Evolutionary conservation across 495 filamentous ascomycete species (phyloP).

Genomic region (Acidiella bohemica): DNA sequence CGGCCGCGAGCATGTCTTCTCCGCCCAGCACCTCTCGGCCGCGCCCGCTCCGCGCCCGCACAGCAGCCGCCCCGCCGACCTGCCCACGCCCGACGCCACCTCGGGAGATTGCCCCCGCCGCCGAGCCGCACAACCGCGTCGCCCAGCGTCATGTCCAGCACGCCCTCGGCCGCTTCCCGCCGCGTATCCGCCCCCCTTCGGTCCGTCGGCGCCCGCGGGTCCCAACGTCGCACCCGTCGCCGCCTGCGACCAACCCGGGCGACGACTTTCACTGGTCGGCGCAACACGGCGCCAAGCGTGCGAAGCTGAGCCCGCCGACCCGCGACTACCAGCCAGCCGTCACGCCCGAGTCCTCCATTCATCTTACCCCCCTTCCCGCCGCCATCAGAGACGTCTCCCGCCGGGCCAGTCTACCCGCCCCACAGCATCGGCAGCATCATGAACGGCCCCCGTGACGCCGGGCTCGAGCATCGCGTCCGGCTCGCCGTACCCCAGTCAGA

Average conservation of each 20-base stretch:
- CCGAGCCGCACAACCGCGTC: background rate
- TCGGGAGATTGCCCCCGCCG: slow-evolving; percentile 8
- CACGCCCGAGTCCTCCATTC: slow-evolving; percentile 9
- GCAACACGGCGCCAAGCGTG: slow-evolving; percentile 12
- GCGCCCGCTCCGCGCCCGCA: slow-evolving; percentile 5
- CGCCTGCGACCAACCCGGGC: slow-evolving; percentile 2
- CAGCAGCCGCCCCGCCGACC: slow-evolving; percentile 6
- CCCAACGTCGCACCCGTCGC: background rate
- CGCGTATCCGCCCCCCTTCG: too few species aligned
- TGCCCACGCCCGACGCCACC: slow-evolving; percentile 10
- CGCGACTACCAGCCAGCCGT: background rate
- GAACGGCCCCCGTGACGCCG: slow-evolving; percentile 19
- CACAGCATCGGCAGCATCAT: slow-evolving; percentile 20
- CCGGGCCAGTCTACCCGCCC: slow-evolving; percentile 2
- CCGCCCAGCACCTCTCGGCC: slow-evolving; percentile 13
- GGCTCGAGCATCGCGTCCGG: slow-evolving; percentile 17
- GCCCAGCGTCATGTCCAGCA: background rate
- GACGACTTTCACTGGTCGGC: slow-evolving; percentile 16
- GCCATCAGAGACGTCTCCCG: slow-evolving; percentile 3
- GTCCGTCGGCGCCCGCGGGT: too few species aligned
- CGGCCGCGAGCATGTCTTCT: slow-evolving; percentile 18
- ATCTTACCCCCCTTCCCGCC: slow-evolving; percentile 9
- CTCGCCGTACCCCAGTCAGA: slow-evolving; percentile 8
- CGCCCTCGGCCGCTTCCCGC: background rate
- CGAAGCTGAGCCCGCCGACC: slow-evolving; percentile 3